Base-by-base conservation (phyloP, 768 basidiomycete species). In the Boletus bicolor region DNA sequence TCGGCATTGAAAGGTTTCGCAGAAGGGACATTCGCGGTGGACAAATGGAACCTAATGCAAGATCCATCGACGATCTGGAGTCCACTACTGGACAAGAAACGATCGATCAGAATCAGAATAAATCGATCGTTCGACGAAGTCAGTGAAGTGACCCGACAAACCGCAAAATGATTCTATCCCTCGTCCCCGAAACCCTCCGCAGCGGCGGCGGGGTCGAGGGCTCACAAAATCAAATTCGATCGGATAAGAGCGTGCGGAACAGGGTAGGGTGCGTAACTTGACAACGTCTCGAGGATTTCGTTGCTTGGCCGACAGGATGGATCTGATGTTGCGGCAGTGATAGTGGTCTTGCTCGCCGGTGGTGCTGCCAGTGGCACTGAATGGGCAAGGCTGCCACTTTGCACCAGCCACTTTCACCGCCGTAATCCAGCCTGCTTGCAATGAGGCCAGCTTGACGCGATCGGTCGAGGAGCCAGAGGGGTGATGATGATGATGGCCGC, bases 81-180 rank as follows among this genome's bases (percentile, higher is more conserved):
- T 34, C 82, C 84, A 66, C 84, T 77, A 42, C 83, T 84, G 64
- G 68, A 51, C 77, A 70, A 46, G 75, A 69, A 9, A 70, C 68
- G 11, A 74, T 77, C 32, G 75, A 62, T 63, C 81, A 65, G 77
- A 75, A 62, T 63, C 81, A 65, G 77, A 78, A 73, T 82, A 81
- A 73, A 82, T 79, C 64, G 82, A 86, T 86, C 86, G 73, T 86
- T 84, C 19, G 68, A 73, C 14, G 80, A 80, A 1, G 80, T 81
- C 50, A 79, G 67, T 6, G 80, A 83, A 4, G 79, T 70, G 52
- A 79, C 78, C 66, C 82, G 81, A 39, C 81, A 81, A 64, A 70
- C 67, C 28, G 71, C 63, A 2, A 76, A 75, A 37, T 73, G 69
- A 49, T 73, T 66, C 59, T 78, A 78, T 43, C 81, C 84, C 56